Evolutionary conservation across 169 alveolate species (phyloP).

Genomic region (Plasmodium vinckei): DNA sequence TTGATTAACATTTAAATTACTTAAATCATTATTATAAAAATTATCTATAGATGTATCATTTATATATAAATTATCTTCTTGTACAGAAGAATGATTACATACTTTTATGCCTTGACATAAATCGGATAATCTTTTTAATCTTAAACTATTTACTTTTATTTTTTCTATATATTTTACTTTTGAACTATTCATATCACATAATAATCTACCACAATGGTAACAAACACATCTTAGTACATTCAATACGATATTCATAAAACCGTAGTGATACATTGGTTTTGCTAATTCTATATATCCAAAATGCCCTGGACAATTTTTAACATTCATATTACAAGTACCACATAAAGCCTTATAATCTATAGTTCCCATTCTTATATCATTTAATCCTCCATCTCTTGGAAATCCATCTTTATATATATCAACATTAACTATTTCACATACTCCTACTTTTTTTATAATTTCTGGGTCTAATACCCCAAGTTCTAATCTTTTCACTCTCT

Average conservation of each 20-base stretch:
- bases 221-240: conserved; percentile 97
- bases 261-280: conserved; percentile 96
- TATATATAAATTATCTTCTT: conserved; percentile 80
- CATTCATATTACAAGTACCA: conserved; percentile 95
- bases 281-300: conserved; percentile 98
- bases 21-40: conserved; percentile 65
- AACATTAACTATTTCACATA: conserved; percentile 90
- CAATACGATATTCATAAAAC: conserved; percentile 93
- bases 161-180: conserved; percentile 80
- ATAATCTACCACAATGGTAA: conserved; percentile 93
- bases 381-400: conserved; percentile 94
- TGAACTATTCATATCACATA: conserved; percentile 90
- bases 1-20: conserved; percentile 53
- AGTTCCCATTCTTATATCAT: conserved; percentile 98
- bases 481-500: conserved; percentile 88
- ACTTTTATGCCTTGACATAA: conserved; percentile 77
- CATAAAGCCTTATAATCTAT: conserved; percentile 94
- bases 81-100: conserved; percentile 84
- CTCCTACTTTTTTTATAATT: conserved; percentile 89
- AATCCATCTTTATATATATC: conserved; percentile 93
- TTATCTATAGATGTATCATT: conserved; percentile 60
- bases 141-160: conserved; percentile 75
- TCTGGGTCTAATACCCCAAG: conserved; percentile 92
- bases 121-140: conserved; percentile 79
- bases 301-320: conserved; percentile 98